Evolutionary conservation across 805 yeast genomes (phyloP), one percentile per base, ranked within the genome.

Genomic region (Ogataea philodendri): DNA sequence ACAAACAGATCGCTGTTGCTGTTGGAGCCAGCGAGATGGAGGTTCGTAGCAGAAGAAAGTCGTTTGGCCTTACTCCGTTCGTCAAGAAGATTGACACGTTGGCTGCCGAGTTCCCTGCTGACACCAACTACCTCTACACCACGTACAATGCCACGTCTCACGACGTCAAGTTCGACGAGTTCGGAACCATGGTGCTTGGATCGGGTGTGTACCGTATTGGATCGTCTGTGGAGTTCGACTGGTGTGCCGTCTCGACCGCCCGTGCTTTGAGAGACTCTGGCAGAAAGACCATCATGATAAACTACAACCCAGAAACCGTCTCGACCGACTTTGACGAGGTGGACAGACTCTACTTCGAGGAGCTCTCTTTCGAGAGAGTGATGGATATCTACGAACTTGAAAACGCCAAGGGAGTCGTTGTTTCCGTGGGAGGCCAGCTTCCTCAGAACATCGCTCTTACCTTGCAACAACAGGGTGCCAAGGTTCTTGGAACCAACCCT

Each of bases 201-300:
- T 88, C 97, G 3, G 98, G 98, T 74, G 98, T 93, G 28, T 90
- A 90, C 75, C 81, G 98, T 69, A 90, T 90, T 60, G 98, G 98
- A 55, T 93, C 97, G 5, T 90, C 97, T 21, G 98, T 90, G 43
- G 98, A 90, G 67, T 90, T 90, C 60, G 98, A 90, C 68, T 90
- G 97, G 97, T 90, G 98, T 78, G 97, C 97, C 30, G 98, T 90
- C 39, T 78, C 96, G 46, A 90, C 97, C 25, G 93, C 87, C 46
- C 80, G 97, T 67, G 86, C 97, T 26, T 72, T 90, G 57, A 79
- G 98, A 55, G 83, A 83, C 50, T 75, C 78, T 59, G 87, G 89
- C 42, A 70, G 75, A 58, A 90, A 88, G 71, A 90, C 97, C 27
- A 82, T 93, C 57, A 93, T 93, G 97, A 78, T 90, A 57, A 90